Base-by-base conservation (phyloP, 2,329 filamentous ascomycete species). In the Sclerotinia sclerotiorum region DNA sequence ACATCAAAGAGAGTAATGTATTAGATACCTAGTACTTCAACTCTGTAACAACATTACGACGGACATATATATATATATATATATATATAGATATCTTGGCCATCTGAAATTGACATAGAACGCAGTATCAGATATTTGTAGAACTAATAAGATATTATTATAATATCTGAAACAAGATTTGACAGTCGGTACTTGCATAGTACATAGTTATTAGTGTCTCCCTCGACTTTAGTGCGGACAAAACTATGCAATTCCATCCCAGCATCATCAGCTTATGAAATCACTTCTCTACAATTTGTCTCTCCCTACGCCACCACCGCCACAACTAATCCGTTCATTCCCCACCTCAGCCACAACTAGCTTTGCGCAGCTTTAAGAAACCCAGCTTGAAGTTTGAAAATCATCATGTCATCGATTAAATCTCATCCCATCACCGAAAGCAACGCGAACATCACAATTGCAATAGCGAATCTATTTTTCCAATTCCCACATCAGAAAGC, bases 321-420 rank as follows among this genome's bases (percentile, higher is more conserved):
- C 39, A 39, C 39, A 39, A 17, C 13, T 17, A 3, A 42, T 42
- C 4, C 39, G 17, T 42, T 15, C 39, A 42, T 21, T 24, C 63
- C 42, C 51, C 13, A 21, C 63, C 63, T 21, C 21, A 48, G 51
- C 39, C 52, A 48, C 65, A 67, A 39, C 24, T 24, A 35, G 19
- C 44, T 48, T n/a, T 61, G 58, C 46, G 60, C 60, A 39, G 8
- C 39, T 24, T 39, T 35, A 21, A 49, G n/a, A n/a, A n/a, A 51
- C 35, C 51, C 35, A 35, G 35, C 35, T 35, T 35, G 2, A 10
- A 35, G n/a, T 39, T 39, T 15, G 17, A 51, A 58, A 66, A 69
- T 65, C 52, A 65, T 61, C 63, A 66, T 66, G 44, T 49, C 42
- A 69, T 66, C 39, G 64, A 67, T 49, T 5, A 19, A 8, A 62